A percentile compares a stretch with the other conserved stretches of the same genome.
Evolutionary conservation across 345 rosid genomes (phyloP).

Genomic region (Capsella bursapastoris): DNA sequence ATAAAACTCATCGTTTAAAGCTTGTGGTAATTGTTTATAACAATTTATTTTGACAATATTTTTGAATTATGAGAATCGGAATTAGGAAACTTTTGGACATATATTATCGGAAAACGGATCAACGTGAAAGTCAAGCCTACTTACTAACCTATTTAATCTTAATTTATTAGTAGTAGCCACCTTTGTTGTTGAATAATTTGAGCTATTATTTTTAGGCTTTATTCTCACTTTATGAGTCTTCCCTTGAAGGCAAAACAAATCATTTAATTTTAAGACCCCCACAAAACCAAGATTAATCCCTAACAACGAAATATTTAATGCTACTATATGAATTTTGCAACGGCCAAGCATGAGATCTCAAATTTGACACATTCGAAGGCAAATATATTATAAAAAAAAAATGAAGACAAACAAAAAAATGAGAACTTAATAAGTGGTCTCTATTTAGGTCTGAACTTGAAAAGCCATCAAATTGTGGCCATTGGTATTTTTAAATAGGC

Average conservation of each 20-base stretch:
- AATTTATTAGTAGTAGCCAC: slow-evolving; percentile 27
- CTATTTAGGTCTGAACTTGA: slow-evolving; percentile 31
- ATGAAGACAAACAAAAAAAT: slow-evolving; percentile 25
- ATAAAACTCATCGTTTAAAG: background rate
- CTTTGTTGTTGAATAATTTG: slow-evolving; percentile 40
- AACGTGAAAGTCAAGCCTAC: slow-evolving; percentile 47
- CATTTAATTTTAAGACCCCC: background rate
- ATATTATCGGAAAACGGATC: slow-evolving; percentile 33
- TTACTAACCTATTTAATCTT: slow-evolving; percentile 27
- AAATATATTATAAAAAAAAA: slow-evolving; percentile 2
- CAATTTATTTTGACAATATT: background rate
- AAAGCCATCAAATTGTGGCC: slow-evolving; percentile 41
- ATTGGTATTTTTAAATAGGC: slow-evolving; percentile 38
- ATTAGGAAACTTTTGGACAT: slow-evolving; percentile 31
- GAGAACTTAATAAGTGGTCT: slow-evolving; percentile 25
- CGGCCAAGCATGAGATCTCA: slow-evolving; percentile 32
- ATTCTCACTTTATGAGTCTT: slow-evolving; percentile 25
- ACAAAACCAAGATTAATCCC: background rate
- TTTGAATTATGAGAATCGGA: slow-evolving; percentile 27
- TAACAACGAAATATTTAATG: background rate
- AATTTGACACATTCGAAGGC: slow-evolving; percentile 33
- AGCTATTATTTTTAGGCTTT: slow-evolving; percentile 28
- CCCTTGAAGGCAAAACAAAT: slow-evolving; percentile 19
- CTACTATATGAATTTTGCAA: slow-evolving; percentile 19
- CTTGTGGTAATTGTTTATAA: background rate